A percentile compares a stretch with the other conserved stretches of the same genome.
phyloP scores from a whole-genome alignment of 306 rosid genomes.

The Leucaena leucocephala region DNA sequence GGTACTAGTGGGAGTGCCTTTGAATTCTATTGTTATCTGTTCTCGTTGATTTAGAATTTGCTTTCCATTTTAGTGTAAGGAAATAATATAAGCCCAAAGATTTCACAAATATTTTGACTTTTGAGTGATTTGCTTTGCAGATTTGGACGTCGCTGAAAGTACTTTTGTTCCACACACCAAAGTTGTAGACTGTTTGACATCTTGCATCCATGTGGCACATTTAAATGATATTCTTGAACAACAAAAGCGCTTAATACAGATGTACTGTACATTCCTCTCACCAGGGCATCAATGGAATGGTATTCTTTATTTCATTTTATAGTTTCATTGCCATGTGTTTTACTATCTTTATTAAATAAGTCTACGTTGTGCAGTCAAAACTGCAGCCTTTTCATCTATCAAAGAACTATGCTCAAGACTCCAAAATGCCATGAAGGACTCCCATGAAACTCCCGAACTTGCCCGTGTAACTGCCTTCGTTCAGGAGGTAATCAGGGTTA shows the following conservation, averaged over 20 bases:
- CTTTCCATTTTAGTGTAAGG: background rate
- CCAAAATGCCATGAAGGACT: constrained; percentile 47
- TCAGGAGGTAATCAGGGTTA: constrained; percentile 62
- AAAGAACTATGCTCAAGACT: constrained; percentile 82
- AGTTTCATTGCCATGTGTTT: constrained; percentile 15
- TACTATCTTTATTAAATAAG: constrained; percentile 23
- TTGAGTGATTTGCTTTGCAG: constrained; percentile 46
- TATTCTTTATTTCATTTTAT: constrained; percentile 41
- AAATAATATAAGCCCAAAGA: background rate
- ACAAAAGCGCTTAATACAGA: constrained; percentile 62
- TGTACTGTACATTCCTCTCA: constrained; percentile 56
- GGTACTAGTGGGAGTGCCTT: background rate
- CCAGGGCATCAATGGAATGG: constrained; percentile 89
- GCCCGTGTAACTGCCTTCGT: constrained; percentile 54
- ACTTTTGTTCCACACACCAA: constrained; percentile 66
- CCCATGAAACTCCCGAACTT: constrained; percentile 41
- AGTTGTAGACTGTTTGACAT: constrained; percentile 77
- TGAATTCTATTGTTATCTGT: background rate
- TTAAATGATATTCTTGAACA: constrained; percentile 69
- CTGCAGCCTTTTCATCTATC: constrained; percentile 60
- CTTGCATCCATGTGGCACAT: constrained; percentile 79
- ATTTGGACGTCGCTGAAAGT: constrained; percentile 53
- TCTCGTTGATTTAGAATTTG: background rate
- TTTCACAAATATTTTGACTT: background rate
- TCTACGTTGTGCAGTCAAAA: constrained; percentile 71